Conservation (phyloP, 2,329 filamentous ascomycete genomes). For the Metarhizium rileyi region DNA sequence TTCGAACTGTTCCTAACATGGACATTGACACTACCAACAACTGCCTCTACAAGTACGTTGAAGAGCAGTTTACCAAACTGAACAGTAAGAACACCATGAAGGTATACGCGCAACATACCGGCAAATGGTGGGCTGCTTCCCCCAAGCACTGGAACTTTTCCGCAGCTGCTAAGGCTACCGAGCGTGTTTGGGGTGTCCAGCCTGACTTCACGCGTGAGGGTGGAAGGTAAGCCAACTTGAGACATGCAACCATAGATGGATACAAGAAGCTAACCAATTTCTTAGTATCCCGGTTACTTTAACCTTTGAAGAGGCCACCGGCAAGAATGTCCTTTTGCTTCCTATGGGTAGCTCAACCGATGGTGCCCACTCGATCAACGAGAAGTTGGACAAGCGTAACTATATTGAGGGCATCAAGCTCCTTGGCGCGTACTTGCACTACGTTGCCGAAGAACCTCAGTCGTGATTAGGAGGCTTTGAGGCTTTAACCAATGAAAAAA, state of each 20-base stretch:
- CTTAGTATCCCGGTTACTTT: constrained; percentile 86
- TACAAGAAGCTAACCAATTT: not conserved
- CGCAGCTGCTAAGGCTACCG: constrained; percentile 88
- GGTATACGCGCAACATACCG: constrained; percentile 73
- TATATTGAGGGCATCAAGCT: constrained; percentile 98
- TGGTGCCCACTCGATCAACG: constrained; percentile 94
- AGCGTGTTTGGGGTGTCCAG: constrained; percentile 86
- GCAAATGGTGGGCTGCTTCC: constrained; percentile 98
- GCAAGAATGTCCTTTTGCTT: constrained; percentile 91
- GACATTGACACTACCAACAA: constrained; percentile 82
- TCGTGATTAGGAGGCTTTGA: constrained; percentile 17
- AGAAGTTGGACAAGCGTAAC: constrained; percentile 94
- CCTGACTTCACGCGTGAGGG: constrained; percentile 95
- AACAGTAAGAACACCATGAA: constrained; percentile 87
- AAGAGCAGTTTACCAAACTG: constrained; percentile 77
- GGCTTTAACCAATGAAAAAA: not conserved
- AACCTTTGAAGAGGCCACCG: constrained; percentile 94
- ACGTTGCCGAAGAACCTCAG: constrained; percentile 80
- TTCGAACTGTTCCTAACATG: constrained; percentile 96
- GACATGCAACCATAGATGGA: not conserved
- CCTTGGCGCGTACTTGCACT: constrained; percentile 89
- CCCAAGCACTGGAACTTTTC: constrained; percentile 99
- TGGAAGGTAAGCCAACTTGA: constrained; percentile 54
- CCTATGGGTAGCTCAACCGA: constrained; percentile 98
- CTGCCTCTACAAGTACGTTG: constrained; percentile 73